phyloP scores from a whole-genome alignment of 306 rosid species.

The Vicia faba region DNA sequence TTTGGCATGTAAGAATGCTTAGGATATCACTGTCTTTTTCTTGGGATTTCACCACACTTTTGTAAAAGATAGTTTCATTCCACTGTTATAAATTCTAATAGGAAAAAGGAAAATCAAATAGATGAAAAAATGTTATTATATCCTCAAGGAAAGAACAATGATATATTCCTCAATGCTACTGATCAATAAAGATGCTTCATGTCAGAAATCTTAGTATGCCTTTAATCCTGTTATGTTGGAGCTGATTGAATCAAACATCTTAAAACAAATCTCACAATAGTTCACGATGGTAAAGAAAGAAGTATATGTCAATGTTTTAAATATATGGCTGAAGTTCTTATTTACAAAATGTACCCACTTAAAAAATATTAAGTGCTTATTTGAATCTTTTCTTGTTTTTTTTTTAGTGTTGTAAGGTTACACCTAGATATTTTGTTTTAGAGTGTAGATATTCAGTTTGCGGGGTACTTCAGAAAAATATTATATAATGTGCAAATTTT shows the following conservation, averaged over 20 bases:
- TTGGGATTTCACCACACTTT: conserved; percentile 12
- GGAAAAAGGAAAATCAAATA: conserved; percentile 9
- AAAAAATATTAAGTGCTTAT: too few relatives aligned
- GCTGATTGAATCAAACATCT: not conserved
- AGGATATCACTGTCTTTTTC: conserved; percentile 31
- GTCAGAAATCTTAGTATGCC: not conserved
- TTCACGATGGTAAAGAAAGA: not conserved
- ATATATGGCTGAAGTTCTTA: not conserved
- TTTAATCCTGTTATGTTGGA: not conserved
- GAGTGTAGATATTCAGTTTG: too few relatives aligned
- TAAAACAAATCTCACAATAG: not conserved
- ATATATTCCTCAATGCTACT: not conserved
- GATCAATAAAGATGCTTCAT: conserved; percentile 13
- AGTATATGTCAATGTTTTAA: too few relatives aligned
- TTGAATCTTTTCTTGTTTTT: too few relatives aligned
- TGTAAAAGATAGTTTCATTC: conserved; percentile 9
- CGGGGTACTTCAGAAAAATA: too few relatives aligned
- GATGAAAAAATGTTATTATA: not conserved
- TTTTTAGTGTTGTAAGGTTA: too few relatives aligned
- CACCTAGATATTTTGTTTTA: too few relatives aligned
- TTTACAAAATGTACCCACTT: too few relatives aligned
- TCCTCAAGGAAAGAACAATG: conserved; percentile 24
- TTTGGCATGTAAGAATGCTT: not conserved
- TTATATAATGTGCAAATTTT: too few relatives aligned
- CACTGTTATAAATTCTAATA: conserved; percentile 9